These are phyloP conservation scores for Endocladia muricata DNA, from an alignment of 31 red algal genomes.

Conservation along the genomic window DNA sequence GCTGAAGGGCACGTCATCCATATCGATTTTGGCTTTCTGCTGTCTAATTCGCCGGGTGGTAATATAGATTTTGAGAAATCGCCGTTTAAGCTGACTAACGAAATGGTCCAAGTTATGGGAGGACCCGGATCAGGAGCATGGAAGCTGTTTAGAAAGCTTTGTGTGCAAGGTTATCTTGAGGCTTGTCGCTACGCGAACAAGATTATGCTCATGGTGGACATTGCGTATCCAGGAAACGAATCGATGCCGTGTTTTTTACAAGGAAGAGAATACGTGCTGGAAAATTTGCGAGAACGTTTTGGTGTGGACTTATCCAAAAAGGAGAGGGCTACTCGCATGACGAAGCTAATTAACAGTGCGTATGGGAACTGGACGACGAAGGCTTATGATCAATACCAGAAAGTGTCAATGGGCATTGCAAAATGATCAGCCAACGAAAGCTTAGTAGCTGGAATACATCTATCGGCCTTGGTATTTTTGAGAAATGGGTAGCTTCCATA, in stretches of 20 bases:
- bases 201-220: slow-evolving; percentile 96
- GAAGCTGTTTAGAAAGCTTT: slow-evolving; percentile 83
- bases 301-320: slow-evolving; percentile 67
- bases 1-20: slow-evolving; percentile 90
- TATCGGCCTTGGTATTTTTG: too few species aligned
- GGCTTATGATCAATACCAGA: slow-evolving; percentile 92
- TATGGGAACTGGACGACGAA: slow-evolving; percentile 91
- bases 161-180: slow-evolving; percentile 89
- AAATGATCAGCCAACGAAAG: slow-evolving; percentile 20
- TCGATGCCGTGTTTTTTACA: slow-evolving; percentile 96
- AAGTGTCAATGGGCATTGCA: slow-evolving; percentile 63
- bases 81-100: slow-evolving; percentile 97
- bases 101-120: slow-evolving; percentile 97
- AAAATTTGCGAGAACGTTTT: slow-evolving; percentile 85
- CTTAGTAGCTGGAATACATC: not conserved
- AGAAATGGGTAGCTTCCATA: too few species aligned
- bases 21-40: slow-evolving; percentile 99
- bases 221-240: slow-evolving; percentile 93
- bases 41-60: slow-evolving; percentile 95
- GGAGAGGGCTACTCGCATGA: slow-evolving; percentile 65
- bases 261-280: slow-evolving; percentile 86
- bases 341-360: slow-evolving; percentile 70
- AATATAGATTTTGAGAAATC: slow-evolving; percentile 96
- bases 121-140: slow-evolving; percentile 74
- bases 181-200: slow-evolving; percentile 87